Conservation (phyloP, 495 filamentous ascomycete species). For the Cudoniella acicularis region DNA sequence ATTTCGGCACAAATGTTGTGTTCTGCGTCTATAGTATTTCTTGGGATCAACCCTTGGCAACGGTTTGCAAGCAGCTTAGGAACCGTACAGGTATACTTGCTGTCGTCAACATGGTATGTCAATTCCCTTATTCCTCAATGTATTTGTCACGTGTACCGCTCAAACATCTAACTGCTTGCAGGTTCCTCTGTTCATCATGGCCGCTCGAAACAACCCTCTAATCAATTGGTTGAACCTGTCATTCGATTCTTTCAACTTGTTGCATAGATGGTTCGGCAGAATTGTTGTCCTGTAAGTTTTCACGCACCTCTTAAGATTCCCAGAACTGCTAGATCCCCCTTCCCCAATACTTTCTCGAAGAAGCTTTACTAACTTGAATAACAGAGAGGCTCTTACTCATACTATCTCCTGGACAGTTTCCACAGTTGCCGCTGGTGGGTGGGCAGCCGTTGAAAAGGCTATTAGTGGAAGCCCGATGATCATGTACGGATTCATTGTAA, state of each 20-base stretch:
- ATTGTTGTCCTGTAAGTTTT: slow-evolving; percentile 65
- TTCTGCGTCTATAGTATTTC: slow-evolving; percentile 78
- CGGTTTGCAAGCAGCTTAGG: slow-evolving; percentile 64
- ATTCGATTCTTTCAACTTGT: slow-evolving; percentile 74
- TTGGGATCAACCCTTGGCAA: slow-evolving; percentile 41
- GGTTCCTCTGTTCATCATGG: slow-evolving; percentile 52
- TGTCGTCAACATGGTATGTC: slow-evolving; percentile 68
- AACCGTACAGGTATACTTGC: slow-evolving; percentile 83
- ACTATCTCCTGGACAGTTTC: slow-evolving; percentile 42
- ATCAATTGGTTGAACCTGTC: slow-evolving; percentile 59
- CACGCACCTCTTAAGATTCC: too few species aligned
- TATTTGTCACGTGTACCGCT: slow-evolving; percentile 37
- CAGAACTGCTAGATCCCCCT: too few species aligned
- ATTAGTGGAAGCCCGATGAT: slow-evolving; percentile 37
- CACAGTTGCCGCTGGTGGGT: slow-evolving; percentile 35
- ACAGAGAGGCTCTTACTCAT: slow-evolving; percentile 64
- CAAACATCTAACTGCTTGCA: slow-evolving; percentile 31
- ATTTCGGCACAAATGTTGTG: slow-evolving; percentile 70
- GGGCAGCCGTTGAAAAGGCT: slow-evolving; percentile 36
- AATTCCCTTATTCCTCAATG: slow-evolving; percentile 53
- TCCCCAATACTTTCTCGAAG: too few species aligned
- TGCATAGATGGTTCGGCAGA: slow-evolving; percentile 76
- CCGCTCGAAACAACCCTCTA: slow-evolving; percentile 59
- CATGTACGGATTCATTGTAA: slow-evolving; percentile 52
- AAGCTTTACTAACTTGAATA: too few species aligned